Percentiles rank a stretch among this genome's conserved stretches.
phyloP scores from a whole-genome alignment of 2,329 filamentous ascomycete species.

The Scedosporium aurantiacum region DNA sequence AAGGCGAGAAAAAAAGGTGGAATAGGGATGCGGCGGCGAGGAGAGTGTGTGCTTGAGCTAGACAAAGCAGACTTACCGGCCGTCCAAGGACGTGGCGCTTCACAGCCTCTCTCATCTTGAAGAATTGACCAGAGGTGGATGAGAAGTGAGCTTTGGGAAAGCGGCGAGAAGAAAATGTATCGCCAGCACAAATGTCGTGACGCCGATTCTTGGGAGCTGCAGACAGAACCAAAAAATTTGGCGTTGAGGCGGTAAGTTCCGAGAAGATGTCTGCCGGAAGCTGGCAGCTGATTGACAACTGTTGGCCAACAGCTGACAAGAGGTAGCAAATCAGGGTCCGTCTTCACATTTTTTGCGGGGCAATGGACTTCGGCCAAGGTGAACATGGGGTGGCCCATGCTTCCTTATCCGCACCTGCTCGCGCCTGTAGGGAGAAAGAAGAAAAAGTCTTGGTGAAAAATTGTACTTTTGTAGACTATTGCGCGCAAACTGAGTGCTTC shows the following conservation, averaged over 20 bases:
- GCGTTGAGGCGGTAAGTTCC: neutral
- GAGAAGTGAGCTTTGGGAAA: slow-evolving; percentile 1
- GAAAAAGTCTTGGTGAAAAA: neutral
- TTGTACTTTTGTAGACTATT: no score
- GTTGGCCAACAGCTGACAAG: neutral
- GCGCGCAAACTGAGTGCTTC: neutral
- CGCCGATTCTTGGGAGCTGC: slow-evolving; percentile 7
- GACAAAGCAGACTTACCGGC: slow-evolving; percentile 9
- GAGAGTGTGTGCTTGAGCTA: neutral
- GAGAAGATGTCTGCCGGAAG: neutral
- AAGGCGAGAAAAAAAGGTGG: neutral
- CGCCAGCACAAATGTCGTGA: neutral
- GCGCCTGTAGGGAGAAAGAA: neutral
- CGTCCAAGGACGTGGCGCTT: slow-evolving; percentile 12
- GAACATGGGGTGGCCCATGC: no score
- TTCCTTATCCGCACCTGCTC: no score
- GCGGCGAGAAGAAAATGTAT: slow-evolving; percentile 1
- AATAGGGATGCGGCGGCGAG: slow-evolving; percentile 2
- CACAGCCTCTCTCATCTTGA: slow-evolving; percentile 13
- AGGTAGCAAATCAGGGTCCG: neutral
- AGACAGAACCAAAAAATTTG: slow-evolving; percentile 11
- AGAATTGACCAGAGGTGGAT: slow-evolving; percentile 8
- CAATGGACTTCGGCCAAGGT: no score
- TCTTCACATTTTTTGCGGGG: neutral
- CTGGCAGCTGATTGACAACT: neutral